phyloP scores from a whole-genome alignment of 2,329 filamentous ascomycete species.

The Fusarium nygamai region DNA sequence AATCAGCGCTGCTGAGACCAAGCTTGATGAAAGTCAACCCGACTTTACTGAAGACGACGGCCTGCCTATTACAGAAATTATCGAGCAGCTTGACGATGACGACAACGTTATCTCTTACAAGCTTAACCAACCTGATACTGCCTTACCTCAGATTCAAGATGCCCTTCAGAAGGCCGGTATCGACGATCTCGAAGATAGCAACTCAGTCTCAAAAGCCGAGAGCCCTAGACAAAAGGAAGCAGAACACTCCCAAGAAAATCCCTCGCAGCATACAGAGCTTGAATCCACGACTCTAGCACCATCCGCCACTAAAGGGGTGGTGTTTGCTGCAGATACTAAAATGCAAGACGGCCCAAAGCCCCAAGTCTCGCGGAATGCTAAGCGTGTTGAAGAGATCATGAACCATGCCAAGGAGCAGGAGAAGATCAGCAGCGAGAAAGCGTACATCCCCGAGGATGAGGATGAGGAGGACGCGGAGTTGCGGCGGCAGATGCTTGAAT shows the following conservation, averaged over 20 bases:
- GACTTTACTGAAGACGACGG: constrained; percentile 73
- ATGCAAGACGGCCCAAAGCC: constrained; percentile 50
- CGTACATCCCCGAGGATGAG: constrained; percentile 77
- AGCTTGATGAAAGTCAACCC: constrained; percentile 71
- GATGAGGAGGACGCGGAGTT: constrained; percentile 81
- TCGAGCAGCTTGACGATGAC: constrained; percentile 91
- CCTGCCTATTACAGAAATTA: constrained; percentile 86
- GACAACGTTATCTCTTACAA: constrained; percentile 81
- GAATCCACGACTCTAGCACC: constrained; percentile 11
- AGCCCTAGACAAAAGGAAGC: neutral
- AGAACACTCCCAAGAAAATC: neutral
- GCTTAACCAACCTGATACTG: constrained; percentile 73
- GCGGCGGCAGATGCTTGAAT: constrained; percentile 89
- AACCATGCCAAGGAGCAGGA: constrained; percentile 65
- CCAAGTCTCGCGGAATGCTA: constrained; percentile 53
- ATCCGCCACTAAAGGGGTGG: constrained; percentile 65
- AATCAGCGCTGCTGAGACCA: constrained; percentile 73
- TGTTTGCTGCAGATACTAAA: constrained; percentile 71
- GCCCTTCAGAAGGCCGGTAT: constrained; percentile 82
- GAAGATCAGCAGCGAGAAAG: constrained; percentile 53
- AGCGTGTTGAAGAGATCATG: constrained; percentile 66
- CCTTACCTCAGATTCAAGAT: constrained; percentile 74
- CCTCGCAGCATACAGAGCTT: neutral
- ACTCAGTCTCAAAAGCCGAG: constrained; percentile 7
- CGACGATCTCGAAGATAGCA: constrained; percentile 52